These are phyloP conservation scores for Akanthomyces lecanii DNA, from an alignment of 2,329 filamentous ascomycete genomes.

Conservation along the genomic window DNA sequence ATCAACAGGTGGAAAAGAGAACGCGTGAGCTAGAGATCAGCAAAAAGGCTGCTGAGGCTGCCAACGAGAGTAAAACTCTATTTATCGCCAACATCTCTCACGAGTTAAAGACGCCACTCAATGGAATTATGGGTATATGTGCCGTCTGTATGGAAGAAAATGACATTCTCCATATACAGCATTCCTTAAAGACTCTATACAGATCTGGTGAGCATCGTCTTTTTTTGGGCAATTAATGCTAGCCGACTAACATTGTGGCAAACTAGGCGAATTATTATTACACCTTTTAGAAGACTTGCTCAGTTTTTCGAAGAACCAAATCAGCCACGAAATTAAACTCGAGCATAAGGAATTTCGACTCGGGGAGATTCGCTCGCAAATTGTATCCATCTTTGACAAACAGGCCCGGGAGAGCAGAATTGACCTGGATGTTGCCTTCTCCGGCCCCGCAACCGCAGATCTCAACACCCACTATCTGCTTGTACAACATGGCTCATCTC, in stretches of 20 bases:
- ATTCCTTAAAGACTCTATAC: constrained; percentile 82
- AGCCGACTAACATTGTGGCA: not conserved
- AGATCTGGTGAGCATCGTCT: constrained; percentile 55
- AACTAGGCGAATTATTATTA: constrained; percentile 65
- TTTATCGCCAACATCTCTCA: constrained; percentile 94
- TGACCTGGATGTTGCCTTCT: constrained; percentile 66
- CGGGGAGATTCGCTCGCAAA: constrained; percentile 77
- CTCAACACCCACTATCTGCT: not conserved
- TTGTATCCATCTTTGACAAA: constrained; percentile 83
- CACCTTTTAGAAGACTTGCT: constrained; percentile 85
- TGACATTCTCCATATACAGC: constrained; percentile 70
- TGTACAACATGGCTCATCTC: not conserved
- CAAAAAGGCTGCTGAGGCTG: constrained; percentile 89
- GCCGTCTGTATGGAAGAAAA: constrained; percentile 91
- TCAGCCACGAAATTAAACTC: constrained; percentile 75
- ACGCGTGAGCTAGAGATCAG: constrained; percentile 82
- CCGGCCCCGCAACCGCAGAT: constrained; percentile 33
- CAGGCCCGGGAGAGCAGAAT: constrained; percentile 79
- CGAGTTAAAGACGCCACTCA: constrained; percentile 88
- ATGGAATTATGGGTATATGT: constrained; percentile 92
- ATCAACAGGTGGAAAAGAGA: constrained; percentile 77
- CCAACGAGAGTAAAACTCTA: constrained; percentile 93
- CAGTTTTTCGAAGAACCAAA: constrained; percentile 93
- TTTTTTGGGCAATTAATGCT: not conserved
- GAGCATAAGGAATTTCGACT: constrained; percentile 83